Percentiles rank a stretch among this genome's conserved stretches.
phyloP scores from a whole-genome alignment of 2,329 filamentous ascomycete species.

The Colletotrichum phormii region DNA sequence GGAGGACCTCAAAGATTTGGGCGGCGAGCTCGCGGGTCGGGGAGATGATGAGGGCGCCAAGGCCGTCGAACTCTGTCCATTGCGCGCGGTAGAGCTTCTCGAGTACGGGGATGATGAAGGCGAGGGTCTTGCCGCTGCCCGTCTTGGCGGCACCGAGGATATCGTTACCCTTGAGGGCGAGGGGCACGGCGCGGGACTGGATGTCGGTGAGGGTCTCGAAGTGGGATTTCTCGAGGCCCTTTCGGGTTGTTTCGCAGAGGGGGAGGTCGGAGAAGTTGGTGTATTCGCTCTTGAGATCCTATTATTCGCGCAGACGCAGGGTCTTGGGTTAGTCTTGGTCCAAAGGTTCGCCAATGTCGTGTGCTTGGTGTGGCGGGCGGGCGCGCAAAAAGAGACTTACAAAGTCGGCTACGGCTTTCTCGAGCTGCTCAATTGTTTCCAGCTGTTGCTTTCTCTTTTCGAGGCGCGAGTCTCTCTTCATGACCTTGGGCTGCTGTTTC shows the following conservation, averaged over 20 bases:
- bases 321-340: background rate
- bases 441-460: slow-evolving; percentile 52
- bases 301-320: background rate
- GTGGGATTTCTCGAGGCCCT: slow-evolving; percentile 85
- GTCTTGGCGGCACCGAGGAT: slow-evolving; percentile 96
- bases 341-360: background rate
- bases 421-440: slow-evolving; percentile 53
- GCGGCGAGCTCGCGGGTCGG: slow-evolving; percentile 95
- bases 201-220: slow-evolving; percentile 93
- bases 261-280: slow-evolving; percentile 86
- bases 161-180: slow-evolving; percentile 86
- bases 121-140: slow-evolving; percentile 93
- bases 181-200: slow-evolving; percentile 87
- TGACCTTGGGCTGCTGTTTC: slow-evolving; percentile 44
- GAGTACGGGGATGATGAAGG: slow-evolving; percentile 90
- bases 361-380: background rate
- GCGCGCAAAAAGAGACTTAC: slow-evolving; percentile 44
- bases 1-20: slow-evolving; percentile 94
- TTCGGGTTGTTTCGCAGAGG: slow-evolving; percentile 82
- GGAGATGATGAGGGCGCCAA: slow-evolving; percentile 92
- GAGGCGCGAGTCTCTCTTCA: slow-evolving; percentile 45
- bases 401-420: slow-evolving; percentile 53
- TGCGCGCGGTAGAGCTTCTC: slow-evolving; percentile 90
- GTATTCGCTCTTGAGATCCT: slow-evolving; percentile 72
- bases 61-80: slow-evolving; percentile 91